A percentile compares a stretch with the other conserved stretches of the same genome.
Evolutionary conservation across 139 green algal species (phyloP).

Genomic region (Chlamydomonas schloesseri): DNA sequence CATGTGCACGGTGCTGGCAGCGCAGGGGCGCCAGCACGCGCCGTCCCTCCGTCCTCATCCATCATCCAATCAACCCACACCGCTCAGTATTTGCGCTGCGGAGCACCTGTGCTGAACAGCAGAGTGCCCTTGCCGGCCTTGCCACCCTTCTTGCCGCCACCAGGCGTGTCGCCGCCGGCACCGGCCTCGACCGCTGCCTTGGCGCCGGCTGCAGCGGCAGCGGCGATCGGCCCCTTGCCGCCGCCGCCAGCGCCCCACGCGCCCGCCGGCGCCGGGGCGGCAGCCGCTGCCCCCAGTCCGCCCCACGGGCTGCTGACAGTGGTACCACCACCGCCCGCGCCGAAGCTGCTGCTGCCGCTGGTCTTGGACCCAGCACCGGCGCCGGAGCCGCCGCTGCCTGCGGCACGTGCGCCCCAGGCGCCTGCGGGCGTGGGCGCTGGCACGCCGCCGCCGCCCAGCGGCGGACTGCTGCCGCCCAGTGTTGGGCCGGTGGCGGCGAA

Average conservation of each 20-base stretch:
- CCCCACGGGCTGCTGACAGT: not conserved
- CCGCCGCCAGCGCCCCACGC: not conserved
- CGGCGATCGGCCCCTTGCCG: not conserved
- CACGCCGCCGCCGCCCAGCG: not conserved
- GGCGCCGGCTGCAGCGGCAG: not conserved
- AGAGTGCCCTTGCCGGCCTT: slow-evolving; percentile 10
- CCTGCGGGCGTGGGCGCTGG: not conserved
- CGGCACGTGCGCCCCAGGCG: slow-evolving; percentile 4
- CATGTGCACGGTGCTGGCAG: too few relatives aligned
- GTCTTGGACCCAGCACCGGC: not conserved
- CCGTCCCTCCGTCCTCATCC: too few relatives aligned
- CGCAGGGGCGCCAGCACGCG: too few relatives aligned
- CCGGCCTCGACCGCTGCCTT: not conserved
- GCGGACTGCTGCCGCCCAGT: slow-evolving; percentile 48
- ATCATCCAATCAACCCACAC: too few relatives aligned
- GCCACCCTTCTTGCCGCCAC: slow-evolving; percentile 23
- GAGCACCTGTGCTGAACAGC: slow-evolving; percentile 28
- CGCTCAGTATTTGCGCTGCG: slow-evolving; percentile 44
- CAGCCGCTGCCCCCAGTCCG: slow-evolving; percentile 10
- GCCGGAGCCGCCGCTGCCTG: not conserved
- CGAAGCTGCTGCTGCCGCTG: not conserved
- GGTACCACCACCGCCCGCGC: too few relatives aligned
- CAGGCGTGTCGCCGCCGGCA: not conserved
- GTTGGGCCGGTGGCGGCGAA: slow-evolving; percentile 81
- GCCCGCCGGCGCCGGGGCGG: not conserved